Base-by-base conservation (phyloP, 495 filamentous ascomycete species). In the Aspergillus ellipticus region DNA sequence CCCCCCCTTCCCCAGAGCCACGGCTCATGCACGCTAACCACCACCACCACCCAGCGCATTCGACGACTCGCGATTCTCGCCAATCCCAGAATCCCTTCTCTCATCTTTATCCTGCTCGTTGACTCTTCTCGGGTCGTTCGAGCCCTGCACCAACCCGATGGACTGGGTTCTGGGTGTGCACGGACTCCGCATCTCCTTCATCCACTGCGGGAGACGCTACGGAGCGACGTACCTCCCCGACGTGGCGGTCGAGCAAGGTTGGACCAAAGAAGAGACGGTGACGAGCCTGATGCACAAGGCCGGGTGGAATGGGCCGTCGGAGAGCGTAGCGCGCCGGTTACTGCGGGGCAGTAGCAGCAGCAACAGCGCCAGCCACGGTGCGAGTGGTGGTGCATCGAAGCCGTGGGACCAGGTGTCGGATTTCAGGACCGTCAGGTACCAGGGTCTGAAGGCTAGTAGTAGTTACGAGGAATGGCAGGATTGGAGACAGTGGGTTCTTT, bases 231-330 rank as follows among this genome's bases (percentile, higher is more conserved):
- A 98, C 63, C 79, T 98, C 15, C 94, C 94, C 0, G 91, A 97
- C 67, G 93, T 97, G 10, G 84, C 93, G 2, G 75, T 80, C 4
- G 94, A 98, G 75, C 94, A 98, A 69, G 90, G 89, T 19, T 98
- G 94, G 94, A 90, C 85, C 13, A 96, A 94, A 70, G 92, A 96
- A 71, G 90, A 97, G 77, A 90, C 92, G 2, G 62, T 97, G 20
- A 79, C 89, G 33, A 93, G 89, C 67, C 70, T 96, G 62, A 96
- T 97, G 90, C 79, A 91, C 52, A 96, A 97, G 77, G 93, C 92
- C 0, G 92, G 92, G 0, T 97, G 90, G 92, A 66, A 72, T 46
- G 73, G 72, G 13, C 62, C 64, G 29, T 51, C 45, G 11, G 66
- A 70, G 74, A 74, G 56, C 84, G 74, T 72, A 77, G 85, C 59